Conservation (phyloP, 1,284 basidiomycete species). For the Salmacisia buchloeana region DNA sequence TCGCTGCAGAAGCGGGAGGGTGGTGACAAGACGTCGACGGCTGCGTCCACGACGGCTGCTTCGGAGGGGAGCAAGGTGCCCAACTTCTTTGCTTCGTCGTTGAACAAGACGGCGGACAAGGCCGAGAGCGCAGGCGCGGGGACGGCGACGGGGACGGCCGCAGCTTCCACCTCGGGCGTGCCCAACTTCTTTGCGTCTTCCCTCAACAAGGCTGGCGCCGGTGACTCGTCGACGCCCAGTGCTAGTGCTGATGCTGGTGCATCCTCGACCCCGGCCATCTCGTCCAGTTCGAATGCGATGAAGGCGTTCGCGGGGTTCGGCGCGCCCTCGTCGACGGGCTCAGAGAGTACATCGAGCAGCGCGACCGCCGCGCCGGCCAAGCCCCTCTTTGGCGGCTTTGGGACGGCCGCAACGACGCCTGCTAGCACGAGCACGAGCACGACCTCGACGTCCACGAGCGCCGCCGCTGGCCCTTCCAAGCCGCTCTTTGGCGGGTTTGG, state of each 20-base stretch:
- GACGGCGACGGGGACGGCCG: background rate
- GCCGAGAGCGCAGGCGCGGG: background rate
- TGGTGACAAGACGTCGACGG: background rate
- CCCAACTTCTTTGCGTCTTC: conserved; percentile 1
- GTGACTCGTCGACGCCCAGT: background rate
- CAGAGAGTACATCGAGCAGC: background rate
- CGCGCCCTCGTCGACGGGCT: background rate
- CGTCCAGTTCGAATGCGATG: background rate
- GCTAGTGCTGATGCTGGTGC: background rate
- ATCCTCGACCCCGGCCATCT: background rate
- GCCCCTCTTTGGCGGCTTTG: background rate
- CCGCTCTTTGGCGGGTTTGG: background rate
- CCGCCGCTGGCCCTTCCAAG: background rate
- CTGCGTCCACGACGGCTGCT: too few species aligned
- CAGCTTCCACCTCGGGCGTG: background rate
- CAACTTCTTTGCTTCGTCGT: background rate
- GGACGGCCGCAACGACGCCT: too few species aligned
- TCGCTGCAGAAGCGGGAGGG: background rate
- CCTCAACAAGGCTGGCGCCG: background rate
- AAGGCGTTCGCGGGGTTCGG: background rate
- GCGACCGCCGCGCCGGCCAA: background rate
- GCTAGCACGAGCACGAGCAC: too few species aligned
- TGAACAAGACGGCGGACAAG: conserved; percentile 3
- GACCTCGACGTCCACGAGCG: background rate
- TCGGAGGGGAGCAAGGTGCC: background rate